phyloP scores from a whole-genome alignment of 192 early-diverging fungal genomes.

The Backusella liffmaniae region DNA sequence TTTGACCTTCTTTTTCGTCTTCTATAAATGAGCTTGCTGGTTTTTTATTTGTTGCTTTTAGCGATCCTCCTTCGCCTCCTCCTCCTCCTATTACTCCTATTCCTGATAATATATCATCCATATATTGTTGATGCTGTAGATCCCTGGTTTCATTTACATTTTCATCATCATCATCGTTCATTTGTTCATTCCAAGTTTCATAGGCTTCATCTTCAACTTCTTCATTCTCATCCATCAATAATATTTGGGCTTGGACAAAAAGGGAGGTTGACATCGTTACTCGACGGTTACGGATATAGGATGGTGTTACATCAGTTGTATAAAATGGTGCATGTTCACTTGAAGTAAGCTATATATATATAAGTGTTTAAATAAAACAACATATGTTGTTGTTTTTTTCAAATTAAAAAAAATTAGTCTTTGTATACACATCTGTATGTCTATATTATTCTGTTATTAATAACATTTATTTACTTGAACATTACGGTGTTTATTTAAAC shows the following conservation, averaged over 20 bases:
- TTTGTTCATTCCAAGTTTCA: constrained; percentile 41
- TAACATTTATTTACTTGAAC: constrained; percentile 43
- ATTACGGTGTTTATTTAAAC: constrained; percentile 73
- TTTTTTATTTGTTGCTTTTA: background rate
- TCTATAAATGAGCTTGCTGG: constrained; percentile 1
- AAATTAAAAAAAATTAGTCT: constrained; percentile 10
- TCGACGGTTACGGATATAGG: constrained; percentile 22
- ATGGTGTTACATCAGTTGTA: constrained; percentile 11
- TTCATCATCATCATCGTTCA: constrained; percentile 24
- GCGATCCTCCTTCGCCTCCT: background rate
- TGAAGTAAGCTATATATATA: constrained; percentile 51
- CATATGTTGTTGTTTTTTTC: background rate
- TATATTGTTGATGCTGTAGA: constrained; percentile 5
- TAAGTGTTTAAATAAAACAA: background rate
- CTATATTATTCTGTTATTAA: background rate
- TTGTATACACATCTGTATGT: background rate
- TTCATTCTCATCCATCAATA: constrained; percentile 19
- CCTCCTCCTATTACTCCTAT: constrained; percentile 1
- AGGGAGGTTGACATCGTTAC: constrained; percentile 19
- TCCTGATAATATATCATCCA: background rate
- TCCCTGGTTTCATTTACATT: constrained; percentile 34
- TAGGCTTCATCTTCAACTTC: constrained; percentile 42
- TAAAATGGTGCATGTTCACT: constrained; percentile 45
- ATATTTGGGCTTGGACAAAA: constrained; percentile 28
- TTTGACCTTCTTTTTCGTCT: constrained; percentile 1